Conservation (phyloP, 2,329 filamentous ascomycete genomes). For the Didymella lethalis region DNA sequence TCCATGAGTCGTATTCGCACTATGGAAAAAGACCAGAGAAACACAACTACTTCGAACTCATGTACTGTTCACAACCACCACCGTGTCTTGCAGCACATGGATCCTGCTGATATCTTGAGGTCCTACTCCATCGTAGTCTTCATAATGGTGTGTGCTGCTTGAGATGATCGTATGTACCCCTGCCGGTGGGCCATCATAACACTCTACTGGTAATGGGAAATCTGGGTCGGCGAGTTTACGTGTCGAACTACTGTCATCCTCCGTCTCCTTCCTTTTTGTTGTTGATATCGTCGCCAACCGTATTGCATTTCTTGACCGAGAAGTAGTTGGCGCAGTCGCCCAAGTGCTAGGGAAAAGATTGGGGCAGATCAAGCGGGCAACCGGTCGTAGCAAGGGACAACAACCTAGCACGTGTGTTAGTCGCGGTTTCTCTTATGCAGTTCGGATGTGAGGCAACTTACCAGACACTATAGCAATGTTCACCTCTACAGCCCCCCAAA, state of each 20-base stretch:
- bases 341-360: background rate
- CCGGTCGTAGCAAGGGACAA: background rate
- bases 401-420: background rate
- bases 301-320: background rate
- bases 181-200: background rate
- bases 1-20: background rate
- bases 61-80: background rate
- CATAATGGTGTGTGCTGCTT: background rate
- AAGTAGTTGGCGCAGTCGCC: background rate
- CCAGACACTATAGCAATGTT: slow-evolving; percentile 15
- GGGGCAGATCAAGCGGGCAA: background rate
- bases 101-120: background rate
- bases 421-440: background rate
- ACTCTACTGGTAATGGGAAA: background rate
- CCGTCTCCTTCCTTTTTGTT: background rate
- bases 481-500: slow-evolving; percentile 17
- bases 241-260: background rate
- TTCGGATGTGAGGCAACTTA: background rate
- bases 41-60: background rate
- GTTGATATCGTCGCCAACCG: background rate
- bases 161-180: background rate
- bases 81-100: background rate
- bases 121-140: background rate
- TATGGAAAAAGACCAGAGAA: background rate
- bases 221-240: background rate